Percentiles rank a stretch among this genome's conserved stretches.
Conservation (phyloP, 768 basidiomycete genomes). For the Lentinus brumalis region DNA sequence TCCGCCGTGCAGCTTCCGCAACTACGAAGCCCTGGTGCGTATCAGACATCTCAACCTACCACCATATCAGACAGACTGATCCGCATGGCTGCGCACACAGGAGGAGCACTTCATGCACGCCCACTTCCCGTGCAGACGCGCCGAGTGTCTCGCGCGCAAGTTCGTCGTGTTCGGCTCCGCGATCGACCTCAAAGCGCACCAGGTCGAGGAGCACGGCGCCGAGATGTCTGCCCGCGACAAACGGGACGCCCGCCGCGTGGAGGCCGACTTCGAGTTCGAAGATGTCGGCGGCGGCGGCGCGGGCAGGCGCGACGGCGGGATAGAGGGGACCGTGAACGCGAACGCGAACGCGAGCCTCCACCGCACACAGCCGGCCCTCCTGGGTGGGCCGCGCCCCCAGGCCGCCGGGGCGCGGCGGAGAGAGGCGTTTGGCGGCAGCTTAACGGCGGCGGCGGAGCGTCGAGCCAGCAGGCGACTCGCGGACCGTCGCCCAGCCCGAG, state of each 20-base stretch:
- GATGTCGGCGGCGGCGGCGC: too few species aligned
- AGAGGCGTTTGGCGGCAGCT: too few species aligned
- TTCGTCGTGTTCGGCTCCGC: slow-evolving; percentile 92
- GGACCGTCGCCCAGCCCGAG: slow-evolving; percentile 37
- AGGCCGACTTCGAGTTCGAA: too few species aligned
- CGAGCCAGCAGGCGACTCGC: slow-evolving; percentile 27
- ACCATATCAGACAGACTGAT: background rate
- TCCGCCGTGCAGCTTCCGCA: slow-evolving; percentile 58
- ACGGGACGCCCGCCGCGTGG: too few species aligned
- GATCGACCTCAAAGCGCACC: slow-evolving; percentile 90
- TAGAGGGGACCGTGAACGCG: too few species aligned
- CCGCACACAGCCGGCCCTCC: too few species aligned
- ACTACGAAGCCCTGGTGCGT: slow-evolving; percentile 73
- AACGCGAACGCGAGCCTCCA: too few species aligned
- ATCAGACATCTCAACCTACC: slow-evolving; percentile 21
- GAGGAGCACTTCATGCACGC: slow-evolving; percentile 74
- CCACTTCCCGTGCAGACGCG: slow-evolving; percentile 78
- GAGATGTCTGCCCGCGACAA: too few species aligned
- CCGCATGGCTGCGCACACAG: slow-evolving; percentile 33
- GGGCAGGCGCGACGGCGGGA: too few species aligned
- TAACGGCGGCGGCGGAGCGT: too few species aligned
- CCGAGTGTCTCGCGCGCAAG: slow-evolving; percentile 78
- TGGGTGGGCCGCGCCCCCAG: too few species aligned
- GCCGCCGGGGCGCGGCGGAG: too few species aligned
- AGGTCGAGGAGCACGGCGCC: slow-evolving; percentile 84